Percentiles rank a stretch among this genome's conserved stretches.
These are phyloP conservation scores for Auricularia sp. DNA, from an alignment of 768 basidiomycete species.

Conservation along the genomic window DNA sequence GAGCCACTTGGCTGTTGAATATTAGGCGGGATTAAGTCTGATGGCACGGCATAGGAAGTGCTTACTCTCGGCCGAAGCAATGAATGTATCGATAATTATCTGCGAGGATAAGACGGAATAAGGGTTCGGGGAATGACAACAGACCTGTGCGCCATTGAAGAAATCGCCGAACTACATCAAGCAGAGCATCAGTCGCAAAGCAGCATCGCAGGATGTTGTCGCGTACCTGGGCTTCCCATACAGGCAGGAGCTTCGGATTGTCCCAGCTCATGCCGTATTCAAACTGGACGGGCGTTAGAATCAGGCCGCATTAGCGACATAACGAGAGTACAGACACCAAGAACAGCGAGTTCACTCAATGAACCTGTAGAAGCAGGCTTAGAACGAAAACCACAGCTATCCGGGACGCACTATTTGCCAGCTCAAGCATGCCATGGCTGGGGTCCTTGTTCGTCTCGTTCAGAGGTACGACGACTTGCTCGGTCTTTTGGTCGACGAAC, in stretches of 20 bases:
- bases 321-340: slow-evolving; percentile 46
- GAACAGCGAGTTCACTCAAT: slow-evolving; percentile 80
- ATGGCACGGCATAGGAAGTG: too few relatives aligned
- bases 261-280: slow-evolving; percentile 91
- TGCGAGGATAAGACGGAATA: too few relatives aligned
- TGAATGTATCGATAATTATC: slow-evolving; percentile 74
- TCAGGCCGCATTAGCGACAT: slow-evolving; percentile 4
- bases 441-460: slow-evolving; percentile 40
- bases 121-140: too few relatives aligned
- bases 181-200: background rate
- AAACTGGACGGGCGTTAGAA: slow-evolving; percentile 38
- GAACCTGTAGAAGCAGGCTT: slow-evolving; percentile 42
- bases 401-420: slow-evolving; percentile 66
- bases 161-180: slow-evolving; percentile 73
- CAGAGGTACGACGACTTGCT: slow-evolving; percentile 69
- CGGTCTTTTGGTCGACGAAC: slow-evolving; percentile 81
- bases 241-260: slow-evolving; percentile 64
- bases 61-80: slow-evolving; percentile 77
- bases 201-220: background rate
- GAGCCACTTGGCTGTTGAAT: slow-evolving; percentile 72
- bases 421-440: slow-evolving; percentile 53
- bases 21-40: slow-evolving; percentile 1
- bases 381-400: background rate
- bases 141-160: slow-evolving; percentile 77
- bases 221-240: slow-evolving; percentile 85